Conservation (phyloP, 495 filamentous ascomycete species). For the Tuber brumale region DNA sequence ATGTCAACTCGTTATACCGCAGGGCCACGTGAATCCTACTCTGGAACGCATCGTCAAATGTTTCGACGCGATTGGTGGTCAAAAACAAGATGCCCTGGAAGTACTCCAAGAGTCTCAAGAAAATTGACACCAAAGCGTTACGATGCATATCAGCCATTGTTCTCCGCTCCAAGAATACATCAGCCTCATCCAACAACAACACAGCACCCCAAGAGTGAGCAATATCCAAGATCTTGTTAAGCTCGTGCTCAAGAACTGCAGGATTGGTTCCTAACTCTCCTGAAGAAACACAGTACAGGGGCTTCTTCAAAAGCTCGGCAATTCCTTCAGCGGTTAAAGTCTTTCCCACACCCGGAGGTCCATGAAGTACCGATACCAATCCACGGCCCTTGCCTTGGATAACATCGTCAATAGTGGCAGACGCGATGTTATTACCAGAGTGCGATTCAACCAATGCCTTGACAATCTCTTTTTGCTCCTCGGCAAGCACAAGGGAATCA, state of each 20-base stretch:
- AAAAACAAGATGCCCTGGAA: slow-evolving; percentile 77
- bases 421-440: slow-evolving; percentile 60
- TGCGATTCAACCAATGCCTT: slow-evolving; percentile 73
- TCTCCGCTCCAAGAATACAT: slow-evolving; percentile 61
- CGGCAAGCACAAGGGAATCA: slow-evolving; percentile 65
- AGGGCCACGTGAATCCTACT: slow-evolving; percentile 61
- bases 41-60: slow-evolving; percentile 59
- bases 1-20: slow-evolving; percentile 68
- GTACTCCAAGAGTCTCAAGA: slow-evolving; percentile 51
- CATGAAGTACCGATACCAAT: slow-evolving; percentile 64
- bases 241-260: slow-evolving; percentile 55
- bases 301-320: slow-evolving; percentile 61
- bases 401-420: slow-evolving; percentile 76
- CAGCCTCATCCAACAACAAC: slow-evolving; percentile 59
- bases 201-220: slow-evolving; percentile 66
- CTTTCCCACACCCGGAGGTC: slow-evolving; percentile 66
- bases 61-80: slow-evolving; percentile 73
- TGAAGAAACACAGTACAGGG: slow-evolving; percentile 64
- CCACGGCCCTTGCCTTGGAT: slow-evolving; percentile 74
- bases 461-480: slow-evolving; percentile 72
- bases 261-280: slow-evolving; percentile 65
- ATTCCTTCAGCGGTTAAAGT: slow-evolving; percentile 69
- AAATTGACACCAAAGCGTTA: slow-evolving; percentile 48
- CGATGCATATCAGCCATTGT: slow-evolving; percentile 46
- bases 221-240: slow-evolving; percentile 67